Evolutionary conservation across 129 eudicot species (phyloP), one percentile per base, ranked within the genome.

Genomic region (Arctium lappa): DNA sequence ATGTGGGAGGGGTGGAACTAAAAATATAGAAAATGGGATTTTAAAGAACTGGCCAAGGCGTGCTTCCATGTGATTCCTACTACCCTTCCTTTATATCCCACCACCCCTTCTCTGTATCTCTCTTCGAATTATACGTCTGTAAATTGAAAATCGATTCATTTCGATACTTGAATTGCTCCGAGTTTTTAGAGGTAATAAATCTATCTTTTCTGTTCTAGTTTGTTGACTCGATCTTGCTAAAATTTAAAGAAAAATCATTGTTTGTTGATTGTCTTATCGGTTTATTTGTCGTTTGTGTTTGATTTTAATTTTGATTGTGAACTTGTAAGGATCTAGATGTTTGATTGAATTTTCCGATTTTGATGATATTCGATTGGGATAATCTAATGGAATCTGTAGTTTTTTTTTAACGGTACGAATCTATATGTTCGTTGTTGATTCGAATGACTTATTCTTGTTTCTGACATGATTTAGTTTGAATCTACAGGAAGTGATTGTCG

Each of bases 61-160:
- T 84, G 87, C 87, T 74, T 78, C 87, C 87, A 84, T 84, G 87
- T 84, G 87, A 84, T 79, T 79, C 87, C 87, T 60, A 84, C 83
- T 79, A 75, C 69, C 74, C 83, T 63, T 79, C 84, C 87, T 79
- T 84, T 84, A 79, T 73, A 84, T 84, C 87, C 79, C 83, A 72
- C 79, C 82, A 77, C 86, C 81, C 79, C 86, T 53, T 80, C 83
- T 82, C 75, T 44, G 34, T 79, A 66, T 29, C 82, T 83, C 76
- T 77, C 73, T 77, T 60, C 82, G 75, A 78, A 80, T 80, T 71
- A 80, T 80, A 46, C 69, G 29, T 79, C 83, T 84, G 82, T 63
- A 71, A 71, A 78, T 84, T 60, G 53, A 42, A 38, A 42, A 62
- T 84, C 79, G 32, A 33, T 84, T 63, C 83, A 62, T 62, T 78